Percentiles rank a stretch among this genome's conserved stretches.
These are phyloP conservation scores for Phaeomoniella chlamydospora DNA, from an alignment of 2,329 filamentous ascomycete species.

Conservation along the genomic window DNA sequence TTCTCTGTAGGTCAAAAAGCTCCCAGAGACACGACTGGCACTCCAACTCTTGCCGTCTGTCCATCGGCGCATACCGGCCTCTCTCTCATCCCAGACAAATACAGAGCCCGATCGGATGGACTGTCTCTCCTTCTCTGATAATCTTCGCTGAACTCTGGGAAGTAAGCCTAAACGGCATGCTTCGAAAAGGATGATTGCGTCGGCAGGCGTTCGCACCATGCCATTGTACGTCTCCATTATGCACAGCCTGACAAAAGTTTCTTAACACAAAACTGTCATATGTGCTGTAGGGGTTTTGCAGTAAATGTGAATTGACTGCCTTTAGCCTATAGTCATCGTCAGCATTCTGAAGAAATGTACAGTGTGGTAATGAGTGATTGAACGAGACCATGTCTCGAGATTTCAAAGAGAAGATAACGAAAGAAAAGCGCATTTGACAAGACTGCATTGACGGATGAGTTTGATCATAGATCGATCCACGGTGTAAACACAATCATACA, in stretches of 20 bases:
- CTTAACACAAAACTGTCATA: no score
- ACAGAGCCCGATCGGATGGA: constrained; percentile 93
- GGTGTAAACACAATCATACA: no score
- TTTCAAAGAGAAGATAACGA: no score
- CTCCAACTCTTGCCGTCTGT: constrained; percentile 99
- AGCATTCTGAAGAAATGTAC: no score
- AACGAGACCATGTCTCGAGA: no score
- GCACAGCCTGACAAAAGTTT: constrained; percentile 2
- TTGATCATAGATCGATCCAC: no score
- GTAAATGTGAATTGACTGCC: no score
- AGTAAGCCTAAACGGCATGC: constrained; percentile 81
- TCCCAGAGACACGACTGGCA: constrained; percentile 89
- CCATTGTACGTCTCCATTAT: constrained; percentile 93
- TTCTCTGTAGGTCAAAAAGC: constrained; percentile 92
- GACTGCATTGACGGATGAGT: no score
- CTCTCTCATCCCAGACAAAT: constrained; percentile 98
- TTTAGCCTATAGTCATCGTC: no score
- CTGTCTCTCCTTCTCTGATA: constrained; percentile 94
- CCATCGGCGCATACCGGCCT: constrained; percentile 96
- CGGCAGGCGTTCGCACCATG: constrained; percentile 83
- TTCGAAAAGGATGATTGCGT: constrained; percentile 98
- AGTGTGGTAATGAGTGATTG: no score
- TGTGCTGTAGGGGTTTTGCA: no score
- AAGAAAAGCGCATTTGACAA: no score
- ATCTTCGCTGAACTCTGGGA: constrained; percentile 77